phyloP scores from a whole-genome alignment of 768 basidiomycete genomes.

The Pholiota conissans region DNA sequence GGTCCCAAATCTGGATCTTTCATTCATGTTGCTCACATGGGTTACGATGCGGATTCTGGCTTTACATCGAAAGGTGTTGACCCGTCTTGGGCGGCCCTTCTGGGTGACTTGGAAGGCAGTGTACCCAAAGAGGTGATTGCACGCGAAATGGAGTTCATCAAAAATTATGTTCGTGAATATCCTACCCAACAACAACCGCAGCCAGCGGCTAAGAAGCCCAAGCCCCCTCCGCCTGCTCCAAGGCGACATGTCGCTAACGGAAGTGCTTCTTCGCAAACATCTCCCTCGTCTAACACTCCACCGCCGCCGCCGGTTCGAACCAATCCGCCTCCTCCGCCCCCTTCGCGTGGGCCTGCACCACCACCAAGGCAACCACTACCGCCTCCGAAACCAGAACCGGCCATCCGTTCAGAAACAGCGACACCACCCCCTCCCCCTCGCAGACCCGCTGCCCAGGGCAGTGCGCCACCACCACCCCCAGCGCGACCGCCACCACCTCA shows the following conservation, averaged over 20 bases:
- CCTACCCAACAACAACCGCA: slow-evolving; percentile 33
- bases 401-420: slow-evolving; percentile 35
- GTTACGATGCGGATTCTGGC: slow-evolving; percentile 83
- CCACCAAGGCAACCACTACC: slow-evolving; percentile 27
- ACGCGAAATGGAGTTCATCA: slow-evolving; percentile 88
- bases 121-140: slow-evolving; percentile 67
- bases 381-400: slow-evolving; percentile 29
- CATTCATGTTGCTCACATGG: slow-evolving; percentile 93
- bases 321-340: slow-evolving; percentile 27
- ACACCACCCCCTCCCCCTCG: slow-evolving; percentile 39
- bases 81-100: slow-evolving; percentile 80
- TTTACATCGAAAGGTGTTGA: slow-evolving; percentile 89
- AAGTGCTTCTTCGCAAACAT: slow-evolving; percentile 34
- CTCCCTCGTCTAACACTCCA: slow-evolving; percentile 37
- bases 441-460: slow-evolving; percentile 17
- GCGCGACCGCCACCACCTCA: slow-evolving; percentile 12
- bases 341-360: slow-evolving; percentile 36
- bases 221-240: slow-evolving; percentile 55
- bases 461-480: slow-evolving; percentile 28
- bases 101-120: slow-evolving; percentile 59
- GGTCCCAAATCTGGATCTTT: slow-evolving; percentile 78
- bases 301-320: slow-evolving; percentile 33
- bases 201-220: slow-evolving; percentile 40
- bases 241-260: slow-evolving; percentile 39
- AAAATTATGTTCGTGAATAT: slow-evolving; percentile 67